Percentiles rank a stretch among this genome's conserved stretches.
These are phyloP conservation scores for Sutorius australiensis DNA, from an alignment of 768 basidiomycete genomes.

Conservation along the genomic window DNA sequence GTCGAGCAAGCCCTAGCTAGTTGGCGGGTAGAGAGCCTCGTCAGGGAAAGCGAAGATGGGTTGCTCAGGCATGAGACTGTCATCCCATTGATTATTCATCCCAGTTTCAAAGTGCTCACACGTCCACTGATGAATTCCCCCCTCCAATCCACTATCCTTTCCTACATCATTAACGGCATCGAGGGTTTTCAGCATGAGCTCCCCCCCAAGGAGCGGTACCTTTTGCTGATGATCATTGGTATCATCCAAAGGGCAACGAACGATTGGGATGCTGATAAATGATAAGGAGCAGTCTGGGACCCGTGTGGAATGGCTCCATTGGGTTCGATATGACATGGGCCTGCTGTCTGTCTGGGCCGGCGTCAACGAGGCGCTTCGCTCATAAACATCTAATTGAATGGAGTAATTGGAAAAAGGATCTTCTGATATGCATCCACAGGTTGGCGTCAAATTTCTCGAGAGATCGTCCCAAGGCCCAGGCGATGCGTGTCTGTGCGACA, in stretches of 20 bases:
- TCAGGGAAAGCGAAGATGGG: constrained; percentile 53
- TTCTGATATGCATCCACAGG: background rate
- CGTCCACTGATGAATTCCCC: constrained; percentile 69
- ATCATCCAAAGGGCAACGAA: background rate
- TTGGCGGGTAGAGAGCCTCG: constrained; percentile 74
- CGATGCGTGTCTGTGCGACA: background rate
- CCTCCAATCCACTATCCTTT: constrained; percentile 69
- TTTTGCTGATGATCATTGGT: constrained; percentile 69
- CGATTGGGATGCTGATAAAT: background rate
- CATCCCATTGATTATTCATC: constrained; percentile 62
- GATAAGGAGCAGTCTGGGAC: background rate
- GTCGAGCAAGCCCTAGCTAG: constrained; percentile 80
- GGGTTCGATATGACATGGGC: background rate
- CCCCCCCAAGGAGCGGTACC: constrained; percentile 65
- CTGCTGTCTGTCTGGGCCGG: background rate
- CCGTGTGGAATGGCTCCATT: background rate
- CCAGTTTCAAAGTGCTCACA: constrained; percentile 83
- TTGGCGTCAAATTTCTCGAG: too few species aligned
- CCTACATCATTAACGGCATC: constrained; percentile 77
- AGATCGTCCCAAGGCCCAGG: background rate
- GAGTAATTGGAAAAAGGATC: background rate
- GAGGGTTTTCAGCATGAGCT: constrained; percentile 70
- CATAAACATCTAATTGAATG: background rate
- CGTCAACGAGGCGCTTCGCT: background rate
- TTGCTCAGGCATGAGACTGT: constrained; percentile 50